Evolutionary conservation across 371 early-diverging fungal species (phyloP).

Genomic region (Syncephalastrum sp.): DNA sequence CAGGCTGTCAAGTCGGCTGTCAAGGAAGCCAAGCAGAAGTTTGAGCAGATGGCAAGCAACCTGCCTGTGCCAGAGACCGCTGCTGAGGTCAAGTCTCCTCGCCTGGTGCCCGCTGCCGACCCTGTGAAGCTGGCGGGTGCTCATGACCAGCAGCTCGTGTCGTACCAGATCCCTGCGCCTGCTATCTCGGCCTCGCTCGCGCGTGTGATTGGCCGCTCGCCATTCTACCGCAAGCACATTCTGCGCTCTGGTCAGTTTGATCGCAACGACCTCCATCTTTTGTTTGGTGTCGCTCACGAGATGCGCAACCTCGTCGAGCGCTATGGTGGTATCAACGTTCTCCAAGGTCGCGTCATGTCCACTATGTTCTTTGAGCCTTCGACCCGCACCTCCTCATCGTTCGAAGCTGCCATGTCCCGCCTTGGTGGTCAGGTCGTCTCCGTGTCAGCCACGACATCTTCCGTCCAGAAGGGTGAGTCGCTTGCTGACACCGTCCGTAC

Average conservation of each 20-base stretch:
- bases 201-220: slow-evolving; percentile 70
- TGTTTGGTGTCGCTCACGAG: slow-evolving; percentile 97
- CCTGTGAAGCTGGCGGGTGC: slow-evolving; percentile 38
- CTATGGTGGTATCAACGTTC: slow-evolving; percentile 78
- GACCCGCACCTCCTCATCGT: slow-evolving; percentile 91
- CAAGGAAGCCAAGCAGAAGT: slow-evolving; percentile 11
- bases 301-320: slow-evolving; percentile 93
- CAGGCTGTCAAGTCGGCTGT: slow-evolving; percentile 28
- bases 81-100: slow-evolving; percentile 15
- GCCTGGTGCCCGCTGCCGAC: slow-evolving; percentile 16
- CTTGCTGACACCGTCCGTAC: slow-evolving; percentile 94
- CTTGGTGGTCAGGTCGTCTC: slow-evolving; percentile 90
- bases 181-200: slow-evolving; percentile 68
- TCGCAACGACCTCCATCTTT: slow-evolving; percentile 86
- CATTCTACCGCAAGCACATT: slow-evolving; percentile 92
- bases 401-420: slow-evolving; percentile 93
- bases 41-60: slow-evolving; percentile 9
- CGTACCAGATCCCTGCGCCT: slow-evolving; percentile 29
- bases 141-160: slow-evolving; percentile 33
- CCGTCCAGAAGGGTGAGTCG: slow-evolving; percentile 94
- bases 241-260: slow-evolving; percentile 87
- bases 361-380: slow-evolving; percentile 96
- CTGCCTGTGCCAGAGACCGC: slow-evolving; percentile 14
- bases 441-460: slow-evolving; percentile 80
- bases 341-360: slow-evolving; percentile 90